Evolutionary conservation across 116 monocot species (phyloP).

Genomic region (Trichopus zeylanicus): DNA sequence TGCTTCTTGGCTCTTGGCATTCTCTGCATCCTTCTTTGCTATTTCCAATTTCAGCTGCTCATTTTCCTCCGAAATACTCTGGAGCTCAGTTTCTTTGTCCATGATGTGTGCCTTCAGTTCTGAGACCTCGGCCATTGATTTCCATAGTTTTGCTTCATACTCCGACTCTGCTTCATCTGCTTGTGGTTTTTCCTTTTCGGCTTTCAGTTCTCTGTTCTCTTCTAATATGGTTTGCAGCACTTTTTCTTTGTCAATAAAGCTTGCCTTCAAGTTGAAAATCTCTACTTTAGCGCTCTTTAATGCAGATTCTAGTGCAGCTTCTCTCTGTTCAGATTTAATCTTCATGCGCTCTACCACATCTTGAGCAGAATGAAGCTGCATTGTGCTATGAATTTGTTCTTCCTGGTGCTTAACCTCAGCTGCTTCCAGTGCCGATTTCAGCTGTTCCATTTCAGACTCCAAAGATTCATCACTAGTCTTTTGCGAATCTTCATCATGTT

Average conservation of each 20-base stretch:
- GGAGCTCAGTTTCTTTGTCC: slow-evolving; percentile 88
- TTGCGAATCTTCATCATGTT: not conserved
- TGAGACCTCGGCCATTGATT: slow-evolving; percentile 23
- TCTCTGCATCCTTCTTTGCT: slow-evolving; percentile 27
- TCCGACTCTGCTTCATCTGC: slow-evolving; percentile 4
- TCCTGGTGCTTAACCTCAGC: slow-evolving; percentile 37
- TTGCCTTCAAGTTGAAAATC: slow-evolving; percentile 28
- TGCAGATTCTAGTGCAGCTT: slow-evolving; percentile 24
- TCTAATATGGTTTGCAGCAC: slow-evolving; percentile 12
- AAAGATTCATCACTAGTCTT: not conserved
- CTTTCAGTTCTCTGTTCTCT: slow-evolving; percentile 18
- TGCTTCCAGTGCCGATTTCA: slow-evolving; percentile 49
- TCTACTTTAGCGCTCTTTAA: slow-evolving; percentile 25
- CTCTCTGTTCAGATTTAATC: slow-evolving; percentile 25
- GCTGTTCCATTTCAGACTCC: slow-evolving; percentile 31
- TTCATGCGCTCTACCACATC: slow-evolving; percentile 37
- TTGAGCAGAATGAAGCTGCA: slow-evolving; percentile 29
- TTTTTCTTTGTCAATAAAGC: slow-evolving; percentile 23
- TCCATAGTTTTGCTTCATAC: slow-evolving; percentile 3
- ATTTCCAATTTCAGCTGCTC: slow-evolving; percentile 36
- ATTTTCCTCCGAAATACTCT: slow-evolving; percentile 63
- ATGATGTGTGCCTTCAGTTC: slow-evolving; percentile 63
- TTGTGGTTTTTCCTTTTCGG: slow-evolving; percentile 6
- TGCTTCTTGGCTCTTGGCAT: slow-evolving; percentile 22
- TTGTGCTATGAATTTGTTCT: slow-evolving; percentile 30